Evolutionary conservation across 2,329 filamentous ascomycete species (phyloP).

Genomic region (Fusarium sacchari): DNA sequence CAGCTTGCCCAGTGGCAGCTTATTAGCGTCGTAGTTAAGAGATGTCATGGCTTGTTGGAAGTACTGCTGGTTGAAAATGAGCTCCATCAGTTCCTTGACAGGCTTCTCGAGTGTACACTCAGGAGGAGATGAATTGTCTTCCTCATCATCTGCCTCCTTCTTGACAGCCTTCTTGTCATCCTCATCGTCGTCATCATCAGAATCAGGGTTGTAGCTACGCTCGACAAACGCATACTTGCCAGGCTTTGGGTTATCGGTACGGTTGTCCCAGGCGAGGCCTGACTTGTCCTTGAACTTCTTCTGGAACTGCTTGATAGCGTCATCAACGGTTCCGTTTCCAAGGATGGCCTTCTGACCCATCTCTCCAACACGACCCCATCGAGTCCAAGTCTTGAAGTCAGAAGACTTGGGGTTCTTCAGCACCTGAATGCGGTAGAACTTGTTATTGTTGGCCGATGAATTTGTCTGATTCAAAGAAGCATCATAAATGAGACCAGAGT

Average conservation of each 20-base stretch:
- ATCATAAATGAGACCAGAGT: constrained; percentile 75
- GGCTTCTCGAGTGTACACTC: constrained; percentile 68
- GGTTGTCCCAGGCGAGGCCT: constrained; percentile 64
- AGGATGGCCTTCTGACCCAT: constrained; percentile 60
- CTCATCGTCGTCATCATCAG: constrained; percentile 63
- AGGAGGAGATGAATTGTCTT: constrained; percentile 48
- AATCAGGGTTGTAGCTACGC: constrained; percentile 77
- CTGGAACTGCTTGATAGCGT: constrained; percentile 63
- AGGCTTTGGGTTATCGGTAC: constrained; percentile 65
- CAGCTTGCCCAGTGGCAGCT: constrained; percentile 85
- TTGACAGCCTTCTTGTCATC: constrained; percentile 45
- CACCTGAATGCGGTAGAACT: constrained; percentile 82
- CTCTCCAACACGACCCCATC: constrained; percentile 83
- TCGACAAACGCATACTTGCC: constrained; percentile 86
- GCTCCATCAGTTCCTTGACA: constrained; percentile 75
- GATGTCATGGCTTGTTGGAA: constrained; percentile 74
- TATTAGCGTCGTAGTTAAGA: constrained; percentile 77
- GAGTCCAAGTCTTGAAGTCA: constrained; percentile 72
- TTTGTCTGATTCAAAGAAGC: constrained; percentile 84
- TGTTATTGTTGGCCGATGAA: constrained; percentile 78
- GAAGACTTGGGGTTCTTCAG: constrained; percentile 51
- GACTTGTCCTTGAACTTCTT: constrained; percentile 73
- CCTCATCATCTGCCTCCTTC: constrained; percentile 50
- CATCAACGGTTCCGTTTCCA: constrained; percentile 52
- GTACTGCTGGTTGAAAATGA: constrained; percentile 84